Evolutionary conservation across 441 rosid species (phyloP).

Genomic region (Adansonia gregorii): DNA sequence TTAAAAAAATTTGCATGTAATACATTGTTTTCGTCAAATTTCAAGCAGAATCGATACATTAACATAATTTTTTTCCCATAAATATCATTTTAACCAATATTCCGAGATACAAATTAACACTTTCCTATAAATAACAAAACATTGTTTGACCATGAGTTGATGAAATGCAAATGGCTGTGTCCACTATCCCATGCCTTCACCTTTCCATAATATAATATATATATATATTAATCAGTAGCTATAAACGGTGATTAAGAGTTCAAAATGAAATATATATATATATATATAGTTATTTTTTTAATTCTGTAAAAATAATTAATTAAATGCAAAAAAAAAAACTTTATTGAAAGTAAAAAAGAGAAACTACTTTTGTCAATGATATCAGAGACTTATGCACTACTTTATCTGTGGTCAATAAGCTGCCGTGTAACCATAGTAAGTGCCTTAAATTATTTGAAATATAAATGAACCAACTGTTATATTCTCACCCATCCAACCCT

Average conservation of each 20-base stretch:
- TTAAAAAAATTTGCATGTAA: too few species aligned
- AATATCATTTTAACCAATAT: too few species aligned
- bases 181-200: neutral
- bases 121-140: neutral
- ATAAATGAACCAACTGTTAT: neutral
- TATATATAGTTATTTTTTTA: too few species aligned
- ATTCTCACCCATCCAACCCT: neutral
- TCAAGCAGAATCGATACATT: too few species aligned
- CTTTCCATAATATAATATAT: neutral
- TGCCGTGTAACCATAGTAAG: neutral
- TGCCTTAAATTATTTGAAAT: neutral
- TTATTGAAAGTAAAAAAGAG: neutral
- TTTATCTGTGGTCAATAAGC: neutral
- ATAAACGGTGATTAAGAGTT: too few species aligned
- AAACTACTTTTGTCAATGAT: neutral
- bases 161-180: neutral
- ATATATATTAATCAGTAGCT: neutral
- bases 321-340: neutral
- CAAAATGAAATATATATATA: too few species aligned
- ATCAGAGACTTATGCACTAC: neutral
- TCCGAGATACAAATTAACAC: neutral
- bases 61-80: too few species aligned
- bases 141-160: neutral
- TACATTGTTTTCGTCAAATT: too few species aligned
- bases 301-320: neutral